Evolutionary conservation across 2,329 filamentous ascomycete genomes (phyloP).

Genomic region (Alternaria rosae): DNA sequence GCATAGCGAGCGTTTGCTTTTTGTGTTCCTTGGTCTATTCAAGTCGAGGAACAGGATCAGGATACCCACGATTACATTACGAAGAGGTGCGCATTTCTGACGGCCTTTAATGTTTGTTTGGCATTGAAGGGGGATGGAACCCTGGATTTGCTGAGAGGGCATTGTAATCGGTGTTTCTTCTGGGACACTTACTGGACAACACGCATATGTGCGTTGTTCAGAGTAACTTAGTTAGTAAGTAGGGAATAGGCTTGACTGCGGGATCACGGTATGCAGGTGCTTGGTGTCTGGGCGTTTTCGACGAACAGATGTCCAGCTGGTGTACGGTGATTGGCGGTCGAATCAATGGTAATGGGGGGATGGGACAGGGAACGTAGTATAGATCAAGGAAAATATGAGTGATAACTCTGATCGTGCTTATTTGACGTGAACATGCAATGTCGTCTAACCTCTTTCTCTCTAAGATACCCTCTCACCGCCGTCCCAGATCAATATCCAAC

Average conservation of each 20-base stretch:
- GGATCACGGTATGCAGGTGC: background rate
- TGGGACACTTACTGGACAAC: background rate
- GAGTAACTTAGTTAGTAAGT: background rate
- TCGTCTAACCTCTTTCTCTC: no score
- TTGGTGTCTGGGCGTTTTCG: background rate
- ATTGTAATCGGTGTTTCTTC: background rate
- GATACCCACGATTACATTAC: conserved; percentile 26
- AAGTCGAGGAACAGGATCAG: conserved; percentile 5
- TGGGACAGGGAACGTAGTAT: background rate
- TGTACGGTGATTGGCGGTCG: background rate
- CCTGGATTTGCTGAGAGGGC: background rate
- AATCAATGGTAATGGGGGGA: background rate
- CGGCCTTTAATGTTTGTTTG: conserved; percentile 6
- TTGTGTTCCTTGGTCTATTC: conserved; percentile 6
- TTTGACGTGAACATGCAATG: background rate
- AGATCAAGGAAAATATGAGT: conserved; percentile 5
- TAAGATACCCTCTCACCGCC: conserved; percentile 22
- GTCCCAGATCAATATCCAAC: conserved; percentile 57
- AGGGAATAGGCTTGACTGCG: background rate
- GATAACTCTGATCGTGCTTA: background rate
- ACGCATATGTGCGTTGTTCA: background rate
- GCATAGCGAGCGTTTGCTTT: conserved; percentile 24
- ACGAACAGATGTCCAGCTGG: background rate
- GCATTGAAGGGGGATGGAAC: background rate
- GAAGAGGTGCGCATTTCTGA: background rate